A percentile compares a stretch with the other conserved stretches of the same genome.
These are phyloP conservation scores for Phaeosphaeriaceae sp. DNA, from an alignment of 2,329 filamentous ascomycete genomes.

Conservation along the genomic window DNA sequence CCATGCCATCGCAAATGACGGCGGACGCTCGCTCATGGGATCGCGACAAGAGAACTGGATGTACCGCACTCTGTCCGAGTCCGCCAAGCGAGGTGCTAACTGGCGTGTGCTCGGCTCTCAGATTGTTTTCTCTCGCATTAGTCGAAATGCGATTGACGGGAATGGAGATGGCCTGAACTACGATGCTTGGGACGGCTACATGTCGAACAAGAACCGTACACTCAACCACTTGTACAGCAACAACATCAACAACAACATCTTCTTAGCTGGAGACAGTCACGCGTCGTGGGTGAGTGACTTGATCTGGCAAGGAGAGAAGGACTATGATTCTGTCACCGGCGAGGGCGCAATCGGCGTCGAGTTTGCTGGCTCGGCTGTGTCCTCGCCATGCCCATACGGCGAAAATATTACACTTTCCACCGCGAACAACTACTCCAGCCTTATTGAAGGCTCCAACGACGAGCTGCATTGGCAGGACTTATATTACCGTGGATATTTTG, in stretches of 20 bases:
- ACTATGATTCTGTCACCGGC: conserved; percentile 51
- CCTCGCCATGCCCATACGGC: conserved; percentile 66
- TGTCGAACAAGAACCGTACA: conserved; percentile 75
- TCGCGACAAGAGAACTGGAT: conserved; percentile 75
- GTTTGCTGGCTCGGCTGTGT: conserved; percentile 72
- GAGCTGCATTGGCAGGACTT: conserved; percentile 77
- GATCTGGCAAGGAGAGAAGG: conserved; percentile 53
- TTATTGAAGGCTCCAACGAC: conserved; percentile 58
- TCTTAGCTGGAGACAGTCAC: conserved; percentile 76
- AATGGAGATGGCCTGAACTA: conserved; percentile 60
- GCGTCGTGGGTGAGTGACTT: conserved; percentile 64
- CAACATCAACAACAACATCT: conserved; percentile 75
- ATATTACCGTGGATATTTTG: conserved; percentile 78
- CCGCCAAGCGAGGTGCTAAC: conserved; percentile 68
- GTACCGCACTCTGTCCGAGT: conserved; percentile 60
- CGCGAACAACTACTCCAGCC: conserved; percentile 55
- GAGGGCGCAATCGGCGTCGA: conserved; percentile 56
- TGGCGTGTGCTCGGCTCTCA: conserved; percentile 79
- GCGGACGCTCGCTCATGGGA: conserved; percentile 75
- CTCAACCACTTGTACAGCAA: conserved; percentile 71
- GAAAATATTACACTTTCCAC: conserved; percentile 63
- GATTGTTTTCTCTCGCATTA: conserved; percentile 70
- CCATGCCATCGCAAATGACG: conserved; percentile 70
- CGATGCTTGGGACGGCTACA: conserved; percentile 72
- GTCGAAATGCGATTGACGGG: conserved; percentile 55